Conservation (phyloP, 306 rosid species). For the Prinsepia uniflora region DNA sequence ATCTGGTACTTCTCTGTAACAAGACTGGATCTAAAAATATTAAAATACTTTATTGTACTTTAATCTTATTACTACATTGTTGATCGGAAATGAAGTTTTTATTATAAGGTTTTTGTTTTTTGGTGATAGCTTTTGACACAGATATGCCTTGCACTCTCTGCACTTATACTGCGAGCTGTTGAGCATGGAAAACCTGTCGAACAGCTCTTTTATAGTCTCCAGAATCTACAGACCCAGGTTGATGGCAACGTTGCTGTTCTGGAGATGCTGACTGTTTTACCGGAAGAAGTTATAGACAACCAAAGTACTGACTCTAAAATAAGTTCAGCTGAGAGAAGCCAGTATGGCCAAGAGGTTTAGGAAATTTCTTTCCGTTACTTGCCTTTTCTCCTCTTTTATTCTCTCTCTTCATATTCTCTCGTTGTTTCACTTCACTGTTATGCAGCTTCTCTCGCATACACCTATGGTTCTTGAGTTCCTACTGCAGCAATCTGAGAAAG, state of each 20-base stretch:
- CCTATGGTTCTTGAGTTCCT: constrained; percentile 82
- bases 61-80: not conserved
- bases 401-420: constrained; percentile 15
- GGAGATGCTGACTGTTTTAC: constrained; percentile 95
- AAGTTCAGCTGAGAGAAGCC: constrained; percentile 54
- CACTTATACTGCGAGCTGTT: constrained; percentile 70
- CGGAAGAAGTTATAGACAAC: constrained; percentile 82
- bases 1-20: not conserved
- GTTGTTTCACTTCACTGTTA: constrained; percentile 11
- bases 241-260: constrained; percentile 75
- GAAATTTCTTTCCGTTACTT: constrained; percentile 13
- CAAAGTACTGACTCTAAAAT: constrained; percentile 53
- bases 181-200: constrained; percentile 85
- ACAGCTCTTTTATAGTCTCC: constrained; percentile 89
- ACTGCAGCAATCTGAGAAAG: constrained; percentile 69
- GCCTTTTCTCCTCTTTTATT: constrained; percentile 14
- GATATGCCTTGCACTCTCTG: constrained; percentile 92
- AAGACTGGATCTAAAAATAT: not conserved
- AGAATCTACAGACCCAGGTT: constrained; percentile 66
- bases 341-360: constrained; percentile 77
- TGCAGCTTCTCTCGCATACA: constrained; percentile 82
- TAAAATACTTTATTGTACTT: not conserved
- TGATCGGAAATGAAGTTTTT: not conserved
- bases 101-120: constrained; percentile 29
- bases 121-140: constrained; percentile 83